Evolutionary conservation across 2,329 filamentous ascomycete genomes (phyloP), one percentile per base, ranked within the genome.

Genomic region (Macrophomina pseudophaseolina): DNA sequence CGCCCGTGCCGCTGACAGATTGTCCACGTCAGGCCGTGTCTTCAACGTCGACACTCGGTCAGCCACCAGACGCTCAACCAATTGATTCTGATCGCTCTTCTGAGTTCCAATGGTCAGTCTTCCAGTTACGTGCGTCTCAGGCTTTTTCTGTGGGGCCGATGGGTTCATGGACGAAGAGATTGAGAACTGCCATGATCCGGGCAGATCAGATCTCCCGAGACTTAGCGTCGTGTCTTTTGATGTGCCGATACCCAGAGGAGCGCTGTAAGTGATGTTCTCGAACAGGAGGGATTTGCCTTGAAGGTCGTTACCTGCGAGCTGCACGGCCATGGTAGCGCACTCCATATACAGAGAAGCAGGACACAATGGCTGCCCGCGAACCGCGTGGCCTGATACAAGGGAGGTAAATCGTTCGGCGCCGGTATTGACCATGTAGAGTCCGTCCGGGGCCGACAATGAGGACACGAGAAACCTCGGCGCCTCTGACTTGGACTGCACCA

Each of bases 281-380:
- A 51, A 51, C 23, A 14, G 11, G 23, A 53, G 64, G 48, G 53
- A 38, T 12, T 38, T 42, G 51, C 38, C 33, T 2, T 33, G 52
- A 35, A 51, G 49, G 8, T 30, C 33, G 5, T 46, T 23, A 14
- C 49, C 40, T 6, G 48, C 35, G 16, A 49, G 53, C 18, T 49
- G 42, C 7, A 64, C 35, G 40, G 69, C 66, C 71, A 70, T 71
- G 30, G 62, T 64, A 35, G 56, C 68, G 18, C 66, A 72, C 59
- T 72, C 71, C 69, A 72, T 69, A 35, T 72, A 70, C 69, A 72
- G 67, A 6, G 71, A 68, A 16, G 71, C 69, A 1, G 71, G 71
- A 38, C 68, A 72, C 5, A 72, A 67, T 28, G 70, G 68, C 3
- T 66, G 64, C 8, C 66, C 60, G 8, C 66, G 62, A 18, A 72